These are phyloP conservation scores for Phellinidium pouzarii DNA, from an alignment of 1,284 basidiomycete genomes.

Conservation along the genomic window DNA sequence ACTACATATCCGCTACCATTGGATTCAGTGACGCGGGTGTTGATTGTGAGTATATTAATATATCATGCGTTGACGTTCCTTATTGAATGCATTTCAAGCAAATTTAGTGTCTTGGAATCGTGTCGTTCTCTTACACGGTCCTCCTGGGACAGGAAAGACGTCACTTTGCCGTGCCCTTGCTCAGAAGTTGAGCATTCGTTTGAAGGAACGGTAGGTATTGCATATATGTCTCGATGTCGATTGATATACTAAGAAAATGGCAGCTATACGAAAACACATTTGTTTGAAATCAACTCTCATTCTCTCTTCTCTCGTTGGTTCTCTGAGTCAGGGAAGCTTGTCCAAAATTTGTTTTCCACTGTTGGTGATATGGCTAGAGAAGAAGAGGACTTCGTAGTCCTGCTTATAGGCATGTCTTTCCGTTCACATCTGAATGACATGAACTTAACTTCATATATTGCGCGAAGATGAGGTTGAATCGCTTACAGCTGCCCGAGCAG, in stretches of 20 bases:
- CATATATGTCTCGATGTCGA: neutral
- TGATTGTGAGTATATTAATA: constrained; percentile 54
- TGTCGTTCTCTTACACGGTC: constrained; percentile 90
- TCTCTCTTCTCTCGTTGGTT: constrained; percentile 97
- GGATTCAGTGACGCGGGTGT: constrained; percentile 85
- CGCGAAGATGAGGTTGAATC: constrained; percentile 90
- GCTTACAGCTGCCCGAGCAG: constrained; percentile 86
- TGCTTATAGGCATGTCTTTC: constrained; percentile 73
- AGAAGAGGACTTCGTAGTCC: constrained; percentile 85
- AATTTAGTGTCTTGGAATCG: constrained; percentile 95
- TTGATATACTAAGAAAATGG: neutral
- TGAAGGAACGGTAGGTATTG: constrained; percentile 66
- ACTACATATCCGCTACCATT: constrained; percentile 92
- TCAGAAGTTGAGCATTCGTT: constrained; percentile 90
- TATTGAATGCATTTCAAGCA: constrained; percentile 36
- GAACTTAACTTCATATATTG: neutral
- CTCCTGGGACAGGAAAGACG: constrained; percentile 97
- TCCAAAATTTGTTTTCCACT: constrained; percentile 86
- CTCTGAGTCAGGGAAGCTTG: constrained; percentile 97
- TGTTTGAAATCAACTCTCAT: constrained; percentile 97
- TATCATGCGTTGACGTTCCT: constrained; percentile 2
- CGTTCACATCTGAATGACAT: neutral
- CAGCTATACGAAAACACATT: constrained; percentile 79
- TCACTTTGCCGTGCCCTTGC: constrained; percentile 91
- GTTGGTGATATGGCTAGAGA: constrained; percentile 89